phyloP scores from a whole-genome alignment of 2,329 filamentous ascomycete genomes.

The Canariomyces notabilis region DNA sequence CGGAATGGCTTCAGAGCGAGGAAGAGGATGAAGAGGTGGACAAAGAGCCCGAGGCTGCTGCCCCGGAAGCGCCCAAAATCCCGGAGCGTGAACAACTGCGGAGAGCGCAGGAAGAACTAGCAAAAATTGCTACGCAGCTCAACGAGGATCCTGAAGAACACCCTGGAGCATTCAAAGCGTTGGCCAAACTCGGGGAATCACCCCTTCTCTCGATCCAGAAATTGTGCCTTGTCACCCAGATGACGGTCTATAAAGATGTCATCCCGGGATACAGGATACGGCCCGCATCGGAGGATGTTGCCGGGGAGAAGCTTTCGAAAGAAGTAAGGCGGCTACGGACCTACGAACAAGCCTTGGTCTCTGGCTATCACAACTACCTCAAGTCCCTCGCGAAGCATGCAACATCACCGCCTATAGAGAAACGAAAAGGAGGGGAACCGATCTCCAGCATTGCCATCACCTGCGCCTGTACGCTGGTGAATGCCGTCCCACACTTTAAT shows the following conservation, averaged over 20 bases:
- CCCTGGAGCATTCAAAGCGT: slow-evolving; percentile 67
- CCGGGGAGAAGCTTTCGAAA: slow-evolving; percentile 79
- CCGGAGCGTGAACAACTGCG: slow-evolving; percentile 74
- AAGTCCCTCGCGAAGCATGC: slow-evolving; percentile 66
- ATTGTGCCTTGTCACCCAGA: slow-evolving; percentile 77
- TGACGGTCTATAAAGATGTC: slow-evolving; percentile 89
- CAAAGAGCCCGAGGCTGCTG: slow-evolving; percentile 40
- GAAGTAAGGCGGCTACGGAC: slow-evolving; percentile 76
- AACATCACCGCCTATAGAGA: slow-evolving; percentile 41
- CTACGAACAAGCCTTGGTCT: slow-evolving; percentile 83
- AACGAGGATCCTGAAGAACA: slow-evolving; percentile 95
- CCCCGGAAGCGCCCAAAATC: slow-evolving; percentile 56
- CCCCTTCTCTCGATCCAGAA: slow-evolving; percentile 73
- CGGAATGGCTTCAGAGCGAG: slow-evolving; percentile 59
- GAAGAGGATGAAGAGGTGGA: slow-evolving; percentile 49
- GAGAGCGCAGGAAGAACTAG: slow-evolving; percentile 87
- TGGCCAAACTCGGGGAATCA: slow-evolving; percentile 69
- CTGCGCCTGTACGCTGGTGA: slow-evolving; percentile 77
- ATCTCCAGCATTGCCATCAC: slow-evolving; percentile 73
- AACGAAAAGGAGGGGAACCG: slow-evolving; percentile 37
- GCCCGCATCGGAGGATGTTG: slow-evolving; percentile 67
- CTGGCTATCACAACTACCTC: slow-evolving; percentile 80
- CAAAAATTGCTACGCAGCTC: slow-evolving; percentile 70
- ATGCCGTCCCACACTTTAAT: slow-evolving; percentile 91
- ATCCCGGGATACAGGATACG: slow-evolving; percentile 96